Percentiles rank a stretch among this genome's conserved stretches.
These are phyloP conservation scores for Lipomyces chichibuensis DNA, from an alignment of 805 yeast species.

Conservation along the genomic window DNA sequence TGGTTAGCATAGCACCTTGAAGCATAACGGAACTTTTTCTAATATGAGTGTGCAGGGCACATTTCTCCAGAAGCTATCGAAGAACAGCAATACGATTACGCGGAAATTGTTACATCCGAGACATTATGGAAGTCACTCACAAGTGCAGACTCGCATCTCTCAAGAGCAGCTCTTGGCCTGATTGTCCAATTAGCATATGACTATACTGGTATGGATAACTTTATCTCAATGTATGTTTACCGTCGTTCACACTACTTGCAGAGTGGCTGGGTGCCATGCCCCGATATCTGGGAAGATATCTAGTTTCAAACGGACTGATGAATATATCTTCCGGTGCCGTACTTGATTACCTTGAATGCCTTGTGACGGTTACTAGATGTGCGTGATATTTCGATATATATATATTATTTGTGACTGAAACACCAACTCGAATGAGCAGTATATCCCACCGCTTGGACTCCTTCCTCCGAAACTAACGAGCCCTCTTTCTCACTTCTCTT, in stretches of 20 bases:
- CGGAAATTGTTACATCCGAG: slow-evolving; percentile 27
- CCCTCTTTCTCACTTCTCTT: slow-evolving; percentile 25
- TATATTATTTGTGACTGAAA: not conserved
- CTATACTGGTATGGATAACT: slow-evolving; percentile 12
- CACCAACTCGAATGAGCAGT: slow-evolving; percentile 6
- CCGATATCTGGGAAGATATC: slow-evolving; percentile 17
- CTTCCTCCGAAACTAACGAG: slow-evolving; percentile 10
- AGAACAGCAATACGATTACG: slow-evolving; percentile 27
- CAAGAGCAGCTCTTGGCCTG: slow-evolving; percentile 20
- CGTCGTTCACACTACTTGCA: not conserved
- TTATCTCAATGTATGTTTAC: not conserved
- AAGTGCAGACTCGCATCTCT: slow-evolving; percentile 22
- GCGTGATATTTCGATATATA: slow-evolving; percentile 5
- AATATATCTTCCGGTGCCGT: slow-evolving; percentile 24
- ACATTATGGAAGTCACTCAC: slow-evolving; percentile 29
- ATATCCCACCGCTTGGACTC: slow-evolving; percentile 26
- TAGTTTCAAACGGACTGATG: slow-evolving; percentile 27
- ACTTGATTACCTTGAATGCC: slow-evolving; percentile 25
- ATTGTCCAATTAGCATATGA: slow-evolving; percentile 22
- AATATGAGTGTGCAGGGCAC: slow-evolving; percentile 3
- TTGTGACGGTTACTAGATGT: slow-evolving; percentile 22
- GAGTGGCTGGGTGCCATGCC: slow-evolving; percentile 24
- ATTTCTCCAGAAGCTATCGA: slow-evolving; percentile 23
- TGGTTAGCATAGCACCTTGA: slow-evolving; percentile 10
- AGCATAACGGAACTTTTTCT: not conserved